phyloP scores from a whole-genome alignment of 140 eudicot species.

The Senecio squalidus region DNA sequence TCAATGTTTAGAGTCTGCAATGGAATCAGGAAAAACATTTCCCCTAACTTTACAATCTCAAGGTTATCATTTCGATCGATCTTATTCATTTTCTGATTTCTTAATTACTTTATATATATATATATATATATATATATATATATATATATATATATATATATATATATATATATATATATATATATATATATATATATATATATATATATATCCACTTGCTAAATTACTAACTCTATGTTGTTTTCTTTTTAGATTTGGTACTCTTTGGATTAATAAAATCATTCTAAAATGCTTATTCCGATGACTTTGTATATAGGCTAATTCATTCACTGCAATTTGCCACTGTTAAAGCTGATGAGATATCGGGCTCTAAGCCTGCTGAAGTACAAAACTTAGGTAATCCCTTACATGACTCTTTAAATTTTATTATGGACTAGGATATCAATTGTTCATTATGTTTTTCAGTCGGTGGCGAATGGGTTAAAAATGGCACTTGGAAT shows the following conservation, averaged over 20 bases:
- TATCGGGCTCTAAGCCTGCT: conserved; percentile 80
- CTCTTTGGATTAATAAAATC: no score
- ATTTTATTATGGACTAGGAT: background rate
- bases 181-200: no score
- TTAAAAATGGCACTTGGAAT: conserved; percentile 57
- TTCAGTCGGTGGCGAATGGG: conserved; percentile 88
- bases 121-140: no score
- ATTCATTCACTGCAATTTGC: conserved; percentile 69
- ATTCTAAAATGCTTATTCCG: no score
- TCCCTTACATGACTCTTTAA: background rate
- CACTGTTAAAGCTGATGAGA: conserved; percentile 57
- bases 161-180: no score
- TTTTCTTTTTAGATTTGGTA: background rate
- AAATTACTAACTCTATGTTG: background rate
- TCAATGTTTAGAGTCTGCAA: conserved; percentile 26
- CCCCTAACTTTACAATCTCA: conserved; percentile 12
- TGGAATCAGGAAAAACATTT: conserved; percentile 7
- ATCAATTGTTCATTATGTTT: background rate
- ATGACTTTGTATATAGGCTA: conserved; percentile 37
- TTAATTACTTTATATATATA: no score
- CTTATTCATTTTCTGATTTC: background rate
- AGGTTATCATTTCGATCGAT: no score
- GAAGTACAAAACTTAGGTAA: conserved; percentile 78
- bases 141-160: no score
- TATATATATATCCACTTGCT: no score